These are phyloP conservation scores for Trametes cingulata DNA, from an alignment of 768 basidiomycete genomes.

Conservation along the genomic window DNA sequence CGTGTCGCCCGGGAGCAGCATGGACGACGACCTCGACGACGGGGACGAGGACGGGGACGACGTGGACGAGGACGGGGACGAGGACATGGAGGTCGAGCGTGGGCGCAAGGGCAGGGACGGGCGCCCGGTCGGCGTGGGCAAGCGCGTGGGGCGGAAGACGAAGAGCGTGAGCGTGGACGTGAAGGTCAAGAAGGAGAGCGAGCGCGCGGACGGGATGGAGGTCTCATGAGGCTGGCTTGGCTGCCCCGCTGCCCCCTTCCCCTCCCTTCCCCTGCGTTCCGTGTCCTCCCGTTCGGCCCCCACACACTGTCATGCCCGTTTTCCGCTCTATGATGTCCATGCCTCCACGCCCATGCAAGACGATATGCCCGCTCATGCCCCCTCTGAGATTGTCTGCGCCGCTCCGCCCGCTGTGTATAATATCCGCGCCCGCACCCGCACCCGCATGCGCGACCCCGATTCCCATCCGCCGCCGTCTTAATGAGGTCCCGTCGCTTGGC, in stretches of 20 bases:
- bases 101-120: constrained; percentile 30
- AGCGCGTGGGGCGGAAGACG: constrained; percentile 25
- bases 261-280: not conserved
- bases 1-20: constrained; percentile 20
- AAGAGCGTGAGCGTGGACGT: constrained; percentile 24
- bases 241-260: not conserved
- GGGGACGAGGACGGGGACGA: constrained; percentile 22
- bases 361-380: constrained; percentile 1
- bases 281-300: too few relatives aligned
- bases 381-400: not conserved
- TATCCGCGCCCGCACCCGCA: constrained; percentile 1
- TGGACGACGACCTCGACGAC: constrained; percentile 16
- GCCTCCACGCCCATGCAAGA: constrained; percentile 1
- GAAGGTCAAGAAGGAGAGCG: constrained; percentile 30
- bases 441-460: not conserved
- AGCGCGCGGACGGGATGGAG: constrained; percentile 31
- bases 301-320: not conserved
- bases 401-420: constrained; percentile 2
- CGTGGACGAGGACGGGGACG: constrained; percentile 20
- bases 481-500: constrained; percentile 17
- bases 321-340: not conserved
- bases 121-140: constrained; percentile 23
- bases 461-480: not conserved
- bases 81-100: constrained; percentile 25
- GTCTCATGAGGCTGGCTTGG: constrained; percentile 18